A percentile compares a stretch with the other conserved stretches of the same genome.
Conservation (phyloP, 495 filamentous ascomycete genomes). For the Penicillium roqueforti region DNA sequence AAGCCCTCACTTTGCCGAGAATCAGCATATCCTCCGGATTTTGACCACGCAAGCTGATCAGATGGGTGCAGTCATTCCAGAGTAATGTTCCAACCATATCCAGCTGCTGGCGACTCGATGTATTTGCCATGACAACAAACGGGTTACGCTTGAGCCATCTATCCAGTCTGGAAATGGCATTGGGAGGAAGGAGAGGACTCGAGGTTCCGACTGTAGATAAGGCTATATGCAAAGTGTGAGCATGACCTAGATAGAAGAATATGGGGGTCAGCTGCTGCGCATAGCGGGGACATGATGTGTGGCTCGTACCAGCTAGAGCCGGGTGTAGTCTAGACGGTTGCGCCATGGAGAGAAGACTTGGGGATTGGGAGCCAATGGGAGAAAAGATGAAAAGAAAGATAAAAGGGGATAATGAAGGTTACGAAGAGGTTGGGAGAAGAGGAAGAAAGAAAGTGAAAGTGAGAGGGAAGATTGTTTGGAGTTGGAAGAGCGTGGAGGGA, state of each 20-base stretch:
- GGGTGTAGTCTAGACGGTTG: background rate
- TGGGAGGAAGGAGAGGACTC: background rate
- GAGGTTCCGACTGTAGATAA: background rate
- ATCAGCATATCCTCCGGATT: background rate
- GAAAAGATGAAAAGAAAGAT: background rate
- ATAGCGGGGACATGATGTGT: background rate
- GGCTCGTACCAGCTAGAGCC: background rate
- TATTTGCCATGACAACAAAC: background rate
- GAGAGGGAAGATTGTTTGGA: background rate
- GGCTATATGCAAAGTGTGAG: background rate
- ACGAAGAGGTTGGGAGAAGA: background rate
- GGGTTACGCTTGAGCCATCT: background rate
- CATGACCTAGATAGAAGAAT: background rate
- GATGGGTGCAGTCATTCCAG: constrained; percentile 30
- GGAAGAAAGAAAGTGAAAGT: background rate
- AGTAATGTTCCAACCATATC: constrained; percentile 34
- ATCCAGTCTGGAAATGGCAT: background rate
- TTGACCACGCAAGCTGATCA: background rate
- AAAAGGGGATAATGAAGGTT: background rate
- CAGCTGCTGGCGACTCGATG: constrained; percentile 6
- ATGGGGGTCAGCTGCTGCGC: background rate
- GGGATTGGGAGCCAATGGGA: background rate
- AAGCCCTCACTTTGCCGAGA: constrained; percentile 27
- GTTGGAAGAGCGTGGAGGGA: background rate
- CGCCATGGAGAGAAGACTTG: background rate